Conservation (phyloP, 441 rosid genomes). For the Populus hybrid region DNA sequence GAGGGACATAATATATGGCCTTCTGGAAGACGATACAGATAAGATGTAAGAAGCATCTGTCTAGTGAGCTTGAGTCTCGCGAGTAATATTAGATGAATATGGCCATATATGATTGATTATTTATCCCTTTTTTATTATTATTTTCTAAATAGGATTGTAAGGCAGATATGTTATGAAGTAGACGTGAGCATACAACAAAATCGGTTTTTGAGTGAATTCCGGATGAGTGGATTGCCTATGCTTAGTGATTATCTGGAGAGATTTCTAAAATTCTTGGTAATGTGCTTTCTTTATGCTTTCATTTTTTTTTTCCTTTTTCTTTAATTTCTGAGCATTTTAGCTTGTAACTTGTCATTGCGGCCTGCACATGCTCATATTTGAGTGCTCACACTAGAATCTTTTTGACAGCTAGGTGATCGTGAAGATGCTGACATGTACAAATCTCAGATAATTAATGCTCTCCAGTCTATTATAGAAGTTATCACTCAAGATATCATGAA, state of each 20-base stretch:
- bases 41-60: conserved; percentile 43
- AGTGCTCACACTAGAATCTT: too few species aligned
- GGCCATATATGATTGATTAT: background rate
- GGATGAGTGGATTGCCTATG: conserved; percentile 67
- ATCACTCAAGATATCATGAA: too few species aligned
- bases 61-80: conserved; percentile 5
- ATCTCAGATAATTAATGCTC: too few species aligned
- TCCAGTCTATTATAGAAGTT: too few species aligned
- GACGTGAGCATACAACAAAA: conserved; percentile 46
- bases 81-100: background rate
- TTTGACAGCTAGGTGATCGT: too few species aligned
- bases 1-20: conserved; percentile 55
- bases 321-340: too few species aligned
- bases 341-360: too few species aligned
- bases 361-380: too few species aligned
- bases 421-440: too few species aligned
- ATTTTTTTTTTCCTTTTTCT: too few species aligned
- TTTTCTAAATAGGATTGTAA: conserved; percentile 48
- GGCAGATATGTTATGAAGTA: conserved; percentile 54
- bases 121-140: background rate
- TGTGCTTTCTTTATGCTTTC: too few species aligned
- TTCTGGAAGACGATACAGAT: conserved; percentile 72
- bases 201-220: conserved; percentile 56
- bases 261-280: conserved; percentile 10
- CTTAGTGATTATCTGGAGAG: conserved; percentile 67